phyloP scores from a whole-genome alignment of 148 eudicot genomes.

The Dysphania ambrosioides region DNA sequence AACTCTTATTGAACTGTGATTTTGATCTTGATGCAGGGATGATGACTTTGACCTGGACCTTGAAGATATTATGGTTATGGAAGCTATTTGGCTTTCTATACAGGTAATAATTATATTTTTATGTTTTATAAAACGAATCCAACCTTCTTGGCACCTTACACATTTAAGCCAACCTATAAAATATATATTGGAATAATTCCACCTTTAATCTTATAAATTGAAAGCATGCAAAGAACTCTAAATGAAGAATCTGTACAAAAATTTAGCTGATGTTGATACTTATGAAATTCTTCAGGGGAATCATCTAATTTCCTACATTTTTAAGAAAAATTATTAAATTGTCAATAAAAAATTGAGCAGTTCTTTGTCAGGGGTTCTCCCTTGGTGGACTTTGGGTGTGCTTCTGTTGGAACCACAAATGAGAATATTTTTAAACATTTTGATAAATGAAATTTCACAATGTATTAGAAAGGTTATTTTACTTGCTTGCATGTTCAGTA shows the following conservation, averaged over 20 bases:
- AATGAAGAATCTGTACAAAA: neutral
- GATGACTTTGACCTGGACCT: constrained; percentile 87
- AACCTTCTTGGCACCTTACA: neutral
- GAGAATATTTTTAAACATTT: neutral
- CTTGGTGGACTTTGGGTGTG: neutral
- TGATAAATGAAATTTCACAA: neutral
- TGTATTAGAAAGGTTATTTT: neutral
- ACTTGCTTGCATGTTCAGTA: neutral
- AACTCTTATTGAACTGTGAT: neutral
- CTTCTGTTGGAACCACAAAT: neutral
- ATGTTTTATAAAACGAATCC: neutral
- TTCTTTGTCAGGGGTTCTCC: neutral
- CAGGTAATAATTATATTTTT: constrained; percentile 48
- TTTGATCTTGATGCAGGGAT: constrained; percentile 46
- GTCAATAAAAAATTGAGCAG: neutral
- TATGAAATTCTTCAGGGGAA: neutral
- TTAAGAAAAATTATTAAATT: neutral
- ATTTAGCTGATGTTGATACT: too few species aligned
- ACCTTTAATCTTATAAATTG: neutral
- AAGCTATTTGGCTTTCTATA: constrained; percentile 96
- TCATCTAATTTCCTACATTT: neutral
- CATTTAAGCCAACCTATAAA: neutral
- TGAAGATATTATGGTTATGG: constrained; percentile 98
- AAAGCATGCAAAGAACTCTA: neutral
- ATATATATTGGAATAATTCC: neutral